Evolutionary conservation across 2,329 filamentous ascomycete genomes (phyloP).

Genomic region (Talaromyces sp.): DNA sequence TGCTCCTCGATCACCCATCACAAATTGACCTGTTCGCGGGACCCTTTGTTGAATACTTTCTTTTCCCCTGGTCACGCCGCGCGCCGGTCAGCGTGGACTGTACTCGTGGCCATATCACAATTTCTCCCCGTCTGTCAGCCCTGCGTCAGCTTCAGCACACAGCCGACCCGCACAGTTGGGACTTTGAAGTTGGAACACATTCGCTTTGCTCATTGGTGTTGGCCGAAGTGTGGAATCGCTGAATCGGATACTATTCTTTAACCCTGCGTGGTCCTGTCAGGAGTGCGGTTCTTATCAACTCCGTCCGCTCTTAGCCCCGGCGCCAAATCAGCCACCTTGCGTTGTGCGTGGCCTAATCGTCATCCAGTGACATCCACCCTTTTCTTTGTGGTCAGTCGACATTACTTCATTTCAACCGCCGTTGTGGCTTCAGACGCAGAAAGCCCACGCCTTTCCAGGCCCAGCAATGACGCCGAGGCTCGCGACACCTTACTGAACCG

Average conservation of each 20-base stretch:
- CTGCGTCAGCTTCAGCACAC: not conserved
- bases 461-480: not conserved
- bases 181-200: not conserved
- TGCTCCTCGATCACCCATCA: not conserved
- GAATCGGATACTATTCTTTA: no score
- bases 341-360: not conserved
- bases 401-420: not conserved
- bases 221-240: not conserved
- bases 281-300: not conserved
- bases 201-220: not conserved
- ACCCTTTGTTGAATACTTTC: not conserved
- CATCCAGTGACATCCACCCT: not conserved
- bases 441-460: slow-evolving; percentile 4
- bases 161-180: not conserved
- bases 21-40: not conserved
- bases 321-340: not conserved
- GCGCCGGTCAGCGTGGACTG: not conserved
- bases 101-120: slow-evolving; percentile 3
- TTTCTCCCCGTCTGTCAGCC: not conserved
- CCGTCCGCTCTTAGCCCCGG: not conserved
- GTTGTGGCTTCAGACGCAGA: slow-evolving; percentile 9
- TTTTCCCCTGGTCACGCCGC: not conserved
- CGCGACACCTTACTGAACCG: slow-evolving; percentile 1
- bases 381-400: not conserved
- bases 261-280: not conserved